These are phyloP conservation scores for Ophiobolus disseminans DNA, from an alignment of 2,329 filamentous ascomycete species.

Conservation along the genomic window DNA sequence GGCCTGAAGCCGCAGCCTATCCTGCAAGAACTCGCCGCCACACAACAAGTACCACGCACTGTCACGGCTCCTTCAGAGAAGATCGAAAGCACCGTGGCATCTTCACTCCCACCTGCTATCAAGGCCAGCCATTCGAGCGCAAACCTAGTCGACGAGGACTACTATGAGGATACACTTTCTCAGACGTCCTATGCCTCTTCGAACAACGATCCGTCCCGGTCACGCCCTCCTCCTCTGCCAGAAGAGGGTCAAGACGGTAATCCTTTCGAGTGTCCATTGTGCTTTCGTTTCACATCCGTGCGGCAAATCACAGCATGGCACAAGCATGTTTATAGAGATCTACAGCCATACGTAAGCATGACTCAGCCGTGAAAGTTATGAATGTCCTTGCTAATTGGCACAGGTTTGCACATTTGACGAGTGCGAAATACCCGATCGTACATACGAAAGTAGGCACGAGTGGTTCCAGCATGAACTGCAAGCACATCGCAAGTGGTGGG, in stretches of 20 bases:
- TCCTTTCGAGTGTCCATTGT: constrained; percentile 42
- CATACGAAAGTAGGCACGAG: constrained; percentile 23
- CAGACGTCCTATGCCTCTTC: constrained; percentile 36
- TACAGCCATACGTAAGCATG: constrained; percentile 24
- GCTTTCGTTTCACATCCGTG: constrained; percentile 28
- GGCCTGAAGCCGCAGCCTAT: constrained; percentile 7
- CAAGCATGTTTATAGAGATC: constrained; percentile 29
- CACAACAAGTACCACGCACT: background rate
- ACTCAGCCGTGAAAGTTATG: background rate
- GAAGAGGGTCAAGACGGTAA: constrained; percentile 23
- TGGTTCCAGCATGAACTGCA: constrained; percentile 30
- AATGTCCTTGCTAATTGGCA: background rate
- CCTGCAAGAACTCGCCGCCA: background rate
- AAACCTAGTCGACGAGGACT: constrained; percentile 10
- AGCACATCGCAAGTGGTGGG: constrained; percentile 21
- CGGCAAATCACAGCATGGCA: constrained; percentile 19
- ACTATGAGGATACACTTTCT: constrained; percentile 25
- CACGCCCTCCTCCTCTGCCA: constrained; percentile 31
- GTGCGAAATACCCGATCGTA: constrained; percentile 20
- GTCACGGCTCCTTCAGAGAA: constrained; percentile 5
- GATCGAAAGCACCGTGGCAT: constrained; percentile 21
- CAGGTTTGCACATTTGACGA: constrained; percentile 20
- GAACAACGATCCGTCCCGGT: constrained; percentile 12
- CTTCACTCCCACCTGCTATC: constrained; percentile 14
- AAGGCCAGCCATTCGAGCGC: constrained; percentile 6